Conservation (phyloP, 306 rosid species). For the Vigna trinervia region DNA sequence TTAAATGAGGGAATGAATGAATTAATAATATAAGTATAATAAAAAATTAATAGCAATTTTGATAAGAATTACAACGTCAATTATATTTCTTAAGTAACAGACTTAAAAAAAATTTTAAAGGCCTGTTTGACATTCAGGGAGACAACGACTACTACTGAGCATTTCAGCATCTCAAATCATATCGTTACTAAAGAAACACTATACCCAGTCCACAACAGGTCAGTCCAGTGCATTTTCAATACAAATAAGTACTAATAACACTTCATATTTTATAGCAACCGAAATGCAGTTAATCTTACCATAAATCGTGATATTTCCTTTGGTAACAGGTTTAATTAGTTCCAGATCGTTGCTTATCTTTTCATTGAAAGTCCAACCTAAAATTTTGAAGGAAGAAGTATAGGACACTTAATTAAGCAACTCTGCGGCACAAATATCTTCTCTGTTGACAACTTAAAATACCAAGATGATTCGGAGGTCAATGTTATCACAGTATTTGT, state of each 20-base stretch:
- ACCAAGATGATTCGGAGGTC: constrained; percentile 16
- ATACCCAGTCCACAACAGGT: neutral
- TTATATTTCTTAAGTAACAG: neutral
- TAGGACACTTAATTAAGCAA: neutral
- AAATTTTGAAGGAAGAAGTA: constrained; percentile 12
- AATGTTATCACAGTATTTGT: constrained; percentile 19
- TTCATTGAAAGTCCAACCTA: constrained; percentile 67
- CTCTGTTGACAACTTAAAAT: neutral
- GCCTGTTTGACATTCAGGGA: constrained; percentile 9
- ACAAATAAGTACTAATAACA: constrained; percentile 7
- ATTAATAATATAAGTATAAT: neutral
- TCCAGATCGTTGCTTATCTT: constrained; percentile 55
- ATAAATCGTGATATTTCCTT: constrained; percentile 58
- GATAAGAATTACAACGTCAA: neutral
- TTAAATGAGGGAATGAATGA: neutral
- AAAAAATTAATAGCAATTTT: neutral
- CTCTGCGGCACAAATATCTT: constrained; percentile 15
- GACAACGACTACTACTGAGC: constrained; percentile 30
- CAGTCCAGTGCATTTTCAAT: constrained; percentile 15
- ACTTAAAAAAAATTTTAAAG: neutral
- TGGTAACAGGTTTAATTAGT: constrained; percentile 57
- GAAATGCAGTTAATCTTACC: constrained; percentile 52
- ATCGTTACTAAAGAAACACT: neutral
- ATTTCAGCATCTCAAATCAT: constrained; percentile 23
- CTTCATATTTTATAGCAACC: constrained; percentile 38